Evolutionary conservation across 148 eudicot species (phyloP).

Genomic region (Spergularia marina): DNA sequence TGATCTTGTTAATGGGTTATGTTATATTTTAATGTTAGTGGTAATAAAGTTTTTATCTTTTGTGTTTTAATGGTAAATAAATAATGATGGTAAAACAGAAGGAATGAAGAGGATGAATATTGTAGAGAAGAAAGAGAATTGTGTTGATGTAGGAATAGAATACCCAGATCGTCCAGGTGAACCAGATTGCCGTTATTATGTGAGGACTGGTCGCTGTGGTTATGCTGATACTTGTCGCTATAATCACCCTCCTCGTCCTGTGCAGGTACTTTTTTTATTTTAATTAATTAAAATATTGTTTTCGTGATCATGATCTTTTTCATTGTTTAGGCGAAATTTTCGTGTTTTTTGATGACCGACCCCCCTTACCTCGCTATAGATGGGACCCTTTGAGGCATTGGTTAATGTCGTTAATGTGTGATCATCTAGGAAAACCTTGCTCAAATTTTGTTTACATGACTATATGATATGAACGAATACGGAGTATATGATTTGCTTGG

Average conservation of each 20-base stretch:
- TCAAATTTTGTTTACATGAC: too few species aligned
- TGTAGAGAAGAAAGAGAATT: constrained; percentile 25
- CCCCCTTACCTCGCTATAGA: too few species aligned
- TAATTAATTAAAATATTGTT: neutral
- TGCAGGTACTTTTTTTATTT: constrained; percentile 33
- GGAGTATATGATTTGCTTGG: too few species aligned
- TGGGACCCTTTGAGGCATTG: too few species aligned
- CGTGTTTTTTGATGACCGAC: neutral
- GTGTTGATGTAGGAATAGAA: constrained; percentile 3
- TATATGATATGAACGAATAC: too few species aligned
- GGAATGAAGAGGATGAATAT: constrained; percentile 39
- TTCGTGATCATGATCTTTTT: neutral
- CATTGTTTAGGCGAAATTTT: neutral
- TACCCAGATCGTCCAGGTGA: constrained; percentile 68
- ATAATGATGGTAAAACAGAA: constrained; percentile 22
- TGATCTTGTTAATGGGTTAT: too few species aligned
- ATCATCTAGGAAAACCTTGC: too few species aligned
- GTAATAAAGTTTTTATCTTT: neutral
- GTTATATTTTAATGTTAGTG: neutral
- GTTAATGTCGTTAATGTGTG: too few species aligned
- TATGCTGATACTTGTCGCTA: constrained; percentile 62
- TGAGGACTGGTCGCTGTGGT: constrained; percentile 61
- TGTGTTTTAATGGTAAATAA: neutral
- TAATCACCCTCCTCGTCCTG: constrained; percentile 57
- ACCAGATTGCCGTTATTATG: constrained; percentile 58